Conservation (phyloP, 352 stramenopile species). For the Lagenidium giganteum region DNA sequence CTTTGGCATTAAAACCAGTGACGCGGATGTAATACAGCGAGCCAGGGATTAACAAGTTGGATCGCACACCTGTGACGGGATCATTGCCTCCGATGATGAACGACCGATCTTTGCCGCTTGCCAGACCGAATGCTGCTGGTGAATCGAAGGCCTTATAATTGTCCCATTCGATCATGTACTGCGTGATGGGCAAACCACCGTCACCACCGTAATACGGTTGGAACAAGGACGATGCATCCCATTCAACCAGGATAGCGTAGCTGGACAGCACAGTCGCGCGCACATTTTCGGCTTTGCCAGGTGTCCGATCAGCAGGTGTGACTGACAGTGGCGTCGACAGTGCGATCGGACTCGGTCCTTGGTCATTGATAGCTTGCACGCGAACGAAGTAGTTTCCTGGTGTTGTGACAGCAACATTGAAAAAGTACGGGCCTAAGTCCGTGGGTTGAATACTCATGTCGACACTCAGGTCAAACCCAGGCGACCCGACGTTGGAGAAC, state of each 20-base stretch:
- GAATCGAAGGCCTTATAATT: constrained; percentile 85
- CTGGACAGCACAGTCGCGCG: constrained; percentile 77
- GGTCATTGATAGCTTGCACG: constrained; percentile 90
- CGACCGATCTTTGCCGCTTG: constrained; percentile 32
- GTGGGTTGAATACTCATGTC: constrained; percentile 31
- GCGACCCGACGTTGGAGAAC: constrained; percentile 72
- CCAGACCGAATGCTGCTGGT: constrained; percentile 65
- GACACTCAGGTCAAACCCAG: constrained; percentile 59
- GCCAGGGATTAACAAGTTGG: constrained; percentile 69
- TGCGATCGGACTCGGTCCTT: constrained; percentile 54
- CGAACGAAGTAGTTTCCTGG: constrained; percentile 82
- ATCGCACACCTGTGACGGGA: constrained; percentile 90
- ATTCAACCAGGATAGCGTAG: constrained; percentile 90
- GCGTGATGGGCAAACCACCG: constrained; percentile 88
- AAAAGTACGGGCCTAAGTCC: constrained; percentile 75
- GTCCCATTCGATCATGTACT: constrained; percentile 97
- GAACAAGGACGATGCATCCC: constrained; percentile 78
- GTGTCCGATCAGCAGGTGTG: constrained; percentile 61
- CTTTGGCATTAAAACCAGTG: constrained; percentile 73
- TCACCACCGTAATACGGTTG: constrained; percentile 88
- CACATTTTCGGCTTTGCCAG: constrained; percentile 60
- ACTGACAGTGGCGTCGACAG: constrained; percentile 42
- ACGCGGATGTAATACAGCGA: constrained; percentile 76
- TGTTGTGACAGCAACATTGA: constrained; percentile 83
- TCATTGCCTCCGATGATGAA: constrained; percentile 93